A percentile compares a stretch with the other conserved stretches of the same genome.
phyloP scores from a whole-genome alignment of 805 yeast species.

The Zygoascus bituminiphila region DNA sequence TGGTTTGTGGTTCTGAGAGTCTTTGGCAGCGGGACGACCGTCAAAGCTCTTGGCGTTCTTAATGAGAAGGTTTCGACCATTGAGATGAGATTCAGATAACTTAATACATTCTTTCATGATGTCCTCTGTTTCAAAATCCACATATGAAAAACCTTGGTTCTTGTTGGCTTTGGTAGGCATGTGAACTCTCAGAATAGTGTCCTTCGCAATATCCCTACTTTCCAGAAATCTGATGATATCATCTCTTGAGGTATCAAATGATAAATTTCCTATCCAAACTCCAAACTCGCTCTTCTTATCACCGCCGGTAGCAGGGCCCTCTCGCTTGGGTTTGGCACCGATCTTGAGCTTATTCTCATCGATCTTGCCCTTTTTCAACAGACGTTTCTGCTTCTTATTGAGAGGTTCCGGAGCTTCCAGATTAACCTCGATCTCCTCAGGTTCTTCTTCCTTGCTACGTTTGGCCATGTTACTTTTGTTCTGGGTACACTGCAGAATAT shows the following conservation, averaged over 20 bases:
- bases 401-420: slow-evolving; percentile 61
- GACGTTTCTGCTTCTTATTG: slow-evolving; percentile 85
- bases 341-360: slow-evolving; percentile 29
- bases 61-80: slow-evolving; percentile 79
- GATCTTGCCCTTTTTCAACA: slow-evolving; percentile 55
- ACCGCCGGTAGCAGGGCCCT: slow-evolving; percentile 22
- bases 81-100: slow-evolving; percentile 62
- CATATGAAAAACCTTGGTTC: slow-evolving; percentile 68
- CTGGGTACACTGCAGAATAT: too few species aligned
- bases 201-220: slow-evolving; percentile 45
- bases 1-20: slow-evolving; percentile 55
- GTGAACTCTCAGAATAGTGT: slow-evolving; percentile 66
- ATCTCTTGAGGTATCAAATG: slow-evolving; percentile 74
- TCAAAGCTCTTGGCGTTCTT: slow-evolving; percentile 74
- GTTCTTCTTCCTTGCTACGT: neutral
- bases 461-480: neutral
- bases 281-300: slow-evolving; percentile 44
- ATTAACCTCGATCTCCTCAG: slow-evolving; percentile 36
- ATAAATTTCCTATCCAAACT: slow-evolving; percentile 91
- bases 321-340: slow-evolving; percentile 24
- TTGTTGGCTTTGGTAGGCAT: slow-evolving; percentile 64
- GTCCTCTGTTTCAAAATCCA: slow-evolving; percentile 59
- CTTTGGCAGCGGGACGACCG: slow-evolving; percentile 70
- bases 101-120: slow-evolving; percentile 56
- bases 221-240: slow-evolving; percentile 60